A percentile compares a stretch with the other conserved stretches of the same genome.
These are phyloP conservation scores for Dipteronia dyeriana DNA, from an alignment of 345 rosid species.

Conservation along the genomic window DNA sequence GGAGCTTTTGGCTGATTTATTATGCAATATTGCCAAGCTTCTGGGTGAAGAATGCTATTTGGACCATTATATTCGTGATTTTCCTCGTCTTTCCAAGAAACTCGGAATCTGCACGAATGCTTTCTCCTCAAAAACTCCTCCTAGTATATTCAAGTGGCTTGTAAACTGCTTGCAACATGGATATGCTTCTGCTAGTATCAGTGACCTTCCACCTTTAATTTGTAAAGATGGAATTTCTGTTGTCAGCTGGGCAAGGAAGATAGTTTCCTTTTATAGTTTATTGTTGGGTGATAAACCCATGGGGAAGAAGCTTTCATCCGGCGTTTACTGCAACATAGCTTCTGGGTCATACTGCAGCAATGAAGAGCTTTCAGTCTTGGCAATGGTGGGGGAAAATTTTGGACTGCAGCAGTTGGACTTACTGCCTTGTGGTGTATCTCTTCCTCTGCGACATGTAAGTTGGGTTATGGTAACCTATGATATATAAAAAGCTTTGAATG, in stretches of 20 bases:
- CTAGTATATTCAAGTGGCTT: constrained; percentile 87
- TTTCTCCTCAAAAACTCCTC: constrained; percentile 58
- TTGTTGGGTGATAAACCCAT: constrained; percentile 72
- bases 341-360: constrained; percentile 65
- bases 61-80: constrained; percentile 91
- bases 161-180: constrained; percentile 75
- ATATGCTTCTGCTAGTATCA: constrained; percentile 45
- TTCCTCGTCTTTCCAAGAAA: constrained; percentile 62
- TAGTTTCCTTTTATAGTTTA: constrained; percentile 80
- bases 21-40: constrained; percentile 67
- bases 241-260: constrained; percentile 79
- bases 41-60: constrained; percentile 73
- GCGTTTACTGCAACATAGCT: constrained; percentile 76
- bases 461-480: neutral
- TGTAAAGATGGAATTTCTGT: constrained; percentile 64
- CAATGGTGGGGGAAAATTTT: constrained; percentile 97
- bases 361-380: constrained; percentile 85
- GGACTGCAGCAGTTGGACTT: constrained; percentile 85
- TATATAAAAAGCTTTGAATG: constrained; percentile 11
- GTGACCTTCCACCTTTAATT: constrained; percentile 77
- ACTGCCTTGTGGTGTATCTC: constrained; percentile 88
- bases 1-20: constrained; percentile 69
- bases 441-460: constrained; percentile 96
- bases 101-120: constrained; percentile 35
- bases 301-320: constrained; percentile 68